A percentile compares a stretch with the other conserved stretches of the same genome.
phyloP scores from a whole-genome alignment of 1,284 basidiomycete species.

The Rhodotorula sp. region DNA sequence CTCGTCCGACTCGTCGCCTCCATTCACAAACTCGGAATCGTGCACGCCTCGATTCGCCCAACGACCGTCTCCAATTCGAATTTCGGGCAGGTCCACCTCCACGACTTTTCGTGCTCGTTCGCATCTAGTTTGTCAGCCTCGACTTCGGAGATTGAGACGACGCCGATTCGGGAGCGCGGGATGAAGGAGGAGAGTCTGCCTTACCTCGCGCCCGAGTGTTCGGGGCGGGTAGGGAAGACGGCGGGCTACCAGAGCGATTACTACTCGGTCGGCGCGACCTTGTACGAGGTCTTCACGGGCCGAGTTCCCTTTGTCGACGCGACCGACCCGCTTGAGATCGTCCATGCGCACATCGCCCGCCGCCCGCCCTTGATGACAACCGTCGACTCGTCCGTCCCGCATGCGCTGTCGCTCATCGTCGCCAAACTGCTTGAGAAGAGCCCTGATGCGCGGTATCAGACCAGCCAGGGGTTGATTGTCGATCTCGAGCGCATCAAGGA shows the following conservation, averaged over 20 bases:
- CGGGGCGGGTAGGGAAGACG: slow-evolving; percentile 18
- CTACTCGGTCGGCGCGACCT: slow-evolving; percentile 33
- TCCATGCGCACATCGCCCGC: slow-evolving; percentile 37
- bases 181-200: slow-evolving; percentile 37
- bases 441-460: slow-evolving; percentile 36
- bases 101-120: slow-evolving; percentile 39
- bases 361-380: slow-evolving; percentile 17
- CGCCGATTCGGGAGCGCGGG: slow-evolving; percentile 32
- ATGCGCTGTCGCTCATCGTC: slow-evolving; percentile 28
- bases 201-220: slow-evolving; percentile 37
- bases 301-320: slow-evolving; percentile 28
- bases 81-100: slow-evolving; percentile 29
- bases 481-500: slow-evolving; percentile 28
- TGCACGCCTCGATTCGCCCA: slow-evolving; percentile 37
- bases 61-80: slow-evolving; percentile 24
- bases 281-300: slow-evolving; percentile 36
- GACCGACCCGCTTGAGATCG: slow-evolving; percentile 34
- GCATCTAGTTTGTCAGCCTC: neutral
- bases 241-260: slow-evolving; percentile 33
- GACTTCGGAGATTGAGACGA: neutral
- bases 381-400: slow-evolving; percentile 30
- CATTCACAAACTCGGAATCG: slow-evolving; percentile 30
- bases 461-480: slow-evolving; percentile 30
- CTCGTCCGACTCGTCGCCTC: slow-evolving; percentile 27
- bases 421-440: slow-evolving; percentile 39